Evolutionary conservation across 1,139 yeast genomes (phyloP), one percentile per base, ranked within the genome.

Genomic region (Geotrichum siamense): DNA sequence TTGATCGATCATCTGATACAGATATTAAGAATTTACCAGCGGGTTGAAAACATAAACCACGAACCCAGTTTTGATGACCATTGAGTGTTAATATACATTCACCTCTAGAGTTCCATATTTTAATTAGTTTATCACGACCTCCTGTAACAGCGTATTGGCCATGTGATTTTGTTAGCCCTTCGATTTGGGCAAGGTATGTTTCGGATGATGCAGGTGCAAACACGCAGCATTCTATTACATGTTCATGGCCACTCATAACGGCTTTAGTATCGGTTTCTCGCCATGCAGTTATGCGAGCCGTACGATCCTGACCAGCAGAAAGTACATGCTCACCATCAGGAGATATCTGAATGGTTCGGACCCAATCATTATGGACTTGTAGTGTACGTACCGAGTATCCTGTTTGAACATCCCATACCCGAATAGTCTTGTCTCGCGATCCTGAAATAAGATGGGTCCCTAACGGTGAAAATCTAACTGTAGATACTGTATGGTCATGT

Each of bases 51-150:
- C 68, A 69, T 15, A 86, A 57, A 9, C 79, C 74, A 51, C 83
- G 76, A 1, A 89, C 83, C 97, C 97, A 89, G 15, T 94, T 84
- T 46, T 79, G 78, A 62, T 89, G 97, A 1, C 94, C 96, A 12
- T 62, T 58, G 45, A 81, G 66, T 35, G 72, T 65, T 17, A 74
- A 69, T 1, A 87, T 60, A 27, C 76, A 65, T 60, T 73, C 73
- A 1, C 84, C 89, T 40, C 79, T 77, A 1, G 89, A 77, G 41
- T 79, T 70, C 96, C 96, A 89, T 21, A 89, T 65, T 53, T 78
- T 77, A 32, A 89, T 71, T 1, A 75, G 61, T 55, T 82, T 82
- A 61, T 89, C 96, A 53, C 97, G 71, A 2, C 94, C 86, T 17
- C 83, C 87, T 6, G 94, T 78, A 1, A 82, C 77, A 48, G 89